phyloP scores from a whole-genome alignment of 306 rosid genomes.

The Castanea mollissima region DNA sequence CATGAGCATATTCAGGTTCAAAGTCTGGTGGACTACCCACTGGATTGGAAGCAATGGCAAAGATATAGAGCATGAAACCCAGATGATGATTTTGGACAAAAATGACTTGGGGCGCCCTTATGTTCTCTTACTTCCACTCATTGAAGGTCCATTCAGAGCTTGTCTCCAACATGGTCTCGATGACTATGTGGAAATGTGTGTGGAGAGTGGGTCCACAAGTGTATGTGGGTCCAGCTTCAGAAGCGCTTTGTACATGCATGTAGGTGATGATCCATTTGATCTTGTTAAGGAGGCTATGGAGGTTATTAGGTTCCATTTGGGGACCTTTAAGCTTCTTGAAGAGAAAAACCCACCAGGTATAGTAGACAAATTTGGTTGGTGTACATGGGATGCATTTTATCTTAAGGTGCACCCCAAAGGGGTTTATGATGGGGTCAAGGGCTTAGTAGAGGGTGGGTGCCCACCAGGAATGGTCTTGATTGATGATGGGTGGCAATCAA shows the following conservation, averaged over 20 bases:
- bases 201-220: slow-evolving; percentile 66
- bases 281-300: slow-evolving; percentile 46
- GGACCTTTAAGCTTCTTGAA: slow-evolving; percentile 54
- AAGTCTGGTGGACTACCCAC: slow-evolving; percentile 79
- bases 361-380: slow-evolving; percentile 72
- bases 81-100: slow-evolving; percentile 48
- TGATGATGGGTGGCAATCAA: slow-evolving; percentile 77
- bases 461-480: slow-evolving; percentile 61
- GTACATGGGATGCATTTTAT: slow-evolving; percentile 84
- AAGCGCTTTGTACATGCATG: slow-evolving; percentile 55
- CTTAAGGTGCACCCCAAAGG: slow-evolving; percentile 63
- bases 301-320: slow-evolving; percentile 44
- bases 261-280: slow-evolving; percentile 44
- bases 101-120: slow-evolving; percentile 40
- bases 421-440: slow-evolving; percentile 46
- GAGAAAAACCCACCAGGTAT: slow-evolving; percentile 57
- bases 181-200: slow-evolving; percentile 43
- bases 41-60: slow-evolving; percentile 51
- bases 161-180: slow-evolving; percentile 38
- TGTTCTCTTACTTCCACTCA: slow-evolving; percentile 57
- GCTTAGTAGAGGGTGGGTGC: slow-evolving; percentile 57
- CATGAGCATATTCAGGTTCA: slow-evolving; percentile 66
- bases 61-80: slow-evolving; percentile 58
- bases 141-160: slow-evolving; percentile 60
- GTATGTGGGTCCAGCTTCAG: slow-evolving; percentile 41